Evolutionary conservation across 2,329 filamentous ascomycete species (phyloP), one percentile per base, ranked within the genome.

Genomic region (Hirsutella thompsonii): DNA sequence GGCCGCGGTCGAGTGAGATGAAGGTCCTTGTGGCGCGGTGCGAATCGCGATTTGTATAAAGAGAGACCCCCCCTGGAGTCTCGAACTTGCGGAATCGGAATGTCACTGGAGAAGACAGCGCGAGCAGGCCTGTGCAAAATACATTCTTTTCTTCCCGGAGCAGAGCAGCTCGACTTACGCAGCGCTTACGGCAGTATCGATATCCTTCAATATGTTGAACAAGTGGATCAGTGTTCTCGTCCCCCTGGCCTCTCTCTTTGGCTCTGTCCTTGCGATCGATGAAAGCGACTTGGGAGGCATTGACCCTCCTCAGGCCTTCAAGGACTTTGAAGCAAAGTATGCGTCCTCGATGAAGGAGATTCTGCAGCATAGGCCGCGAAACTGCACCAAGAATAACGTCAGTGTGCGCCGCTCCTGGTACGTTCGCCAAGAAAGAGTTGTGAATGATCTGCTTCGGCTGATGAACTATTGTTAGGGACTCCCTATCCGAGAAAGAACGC

Each of bases 391-490:
- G 20, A 20, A 13, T 2, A 23, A 38, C 18, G 18, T 42, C 6
- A 19, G 9, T 16, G 16, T 42, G 13, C 41, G 41, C 3, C 41
- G 41, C 29, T 39, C 41, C 19, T 39, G 41, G 41, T 42, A 42
- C 23, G 23, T 26, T 26, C 11, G 6, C 23, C 5, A 20, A 8
- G n/a, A 14, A 32, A 10, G 8, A 8, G 8, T 21, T 37, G n/a
- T 20, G 13, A 28, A 2, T 14, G 32, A 20, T 10, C 5, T 13
- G n/a, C 9, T 23, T 20, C 16, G 36, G 21, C 36, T 16, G 36
- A 6, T n/a, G n/a, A n/a, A n/a, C n/a, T n/a, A 4, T 11, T n/a
- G 8, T 10, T 8, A 37, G 36, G 36, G 20, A 37, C 5, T 9
- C 5, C 16, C 13, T 37, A 13, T 16, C 36, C 3, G 5, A 13